Conservation (phyloP, 768 basidiomycete species). For the Suillus occidentalis region DNA sequence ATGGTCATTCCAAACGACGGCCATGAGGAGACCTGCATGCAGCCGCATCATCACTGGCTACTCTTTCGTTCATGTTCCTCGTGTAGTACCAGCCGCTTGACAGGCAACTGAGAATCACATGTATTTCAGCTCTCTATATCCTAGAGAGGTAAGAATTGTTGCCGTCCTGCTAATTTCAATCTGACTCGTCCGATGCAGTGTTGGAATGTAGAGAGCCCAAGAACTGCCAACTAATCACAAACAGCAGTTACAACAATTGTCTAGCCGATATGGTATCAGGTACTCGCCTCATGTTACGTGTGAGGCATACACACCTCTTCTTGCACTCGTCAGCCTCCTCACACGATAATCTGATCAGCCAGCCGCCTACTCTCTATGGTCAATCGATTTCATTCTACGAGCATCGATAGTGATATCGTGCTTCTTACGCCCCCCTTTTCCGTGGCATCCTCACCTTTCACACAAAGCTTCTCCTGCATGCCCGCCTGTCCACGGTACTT, state of each 20-base stretch:
- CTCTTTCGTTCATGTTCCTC: neutral
- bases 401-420: neutral
- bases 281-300: conserved; percentile 1
- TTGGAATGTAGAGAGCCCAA: neutral
- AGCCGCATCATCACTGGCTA: too few relatives aligned
- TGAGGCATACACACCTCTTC: neutral
- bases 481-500: neutral
- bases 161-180: neutral
- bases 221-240: neutral
- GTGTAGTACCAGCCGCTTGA: neutral
- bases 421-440: conserved; percentile 7
- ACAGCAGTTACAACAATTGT: neutral
- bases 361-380: neutral
- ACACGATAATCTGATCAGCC: neutral
- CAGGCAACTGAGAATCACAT: neutral
- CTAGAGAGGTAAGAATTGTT: neutral
- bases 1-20: neutral
- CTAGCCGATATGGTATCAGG: neutral
- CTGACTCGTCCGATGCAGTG: neutral
- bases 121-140: neutral
- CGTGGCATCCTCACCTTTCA: conserved; percentile 5
- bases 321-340: conserved; percentile 2
- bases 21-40: neutral
- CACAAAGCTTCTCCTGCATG: neutral
- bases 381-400: conserved; percentile 3